Percentiles rank a stretch among this genome's conserved stretches.
phyloP scores from a whole-genome alignment of 2,329 filamentous ascomycete species.

The Xylariales sp. region DNA sequence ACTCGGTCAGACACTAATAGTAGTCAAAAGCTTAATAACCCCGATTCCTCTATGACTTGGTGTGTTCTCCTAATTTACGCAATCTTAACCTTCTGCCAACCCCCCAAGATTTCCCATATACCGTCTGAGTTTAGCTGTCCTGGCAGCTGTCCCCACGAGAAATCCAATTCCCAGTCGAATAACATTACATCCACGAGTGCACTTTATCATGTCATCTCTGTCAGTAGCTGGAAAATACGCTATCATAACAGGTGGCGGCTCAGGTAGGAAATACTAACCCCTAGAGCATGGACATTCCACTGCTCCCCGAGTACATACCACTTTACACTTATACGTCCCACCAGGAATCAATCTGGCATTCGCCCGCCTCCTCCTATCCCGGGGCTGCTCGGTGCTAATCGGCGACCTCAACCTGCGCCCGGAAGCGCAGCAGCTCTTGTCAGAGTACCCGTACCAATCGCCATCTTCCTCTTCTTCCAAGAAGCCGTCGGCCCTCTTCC shows the following conservation, averaged over 20 bases:
- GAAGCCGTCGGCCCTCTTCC: conserved; percentile 27
- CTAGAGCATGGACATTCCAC: neutral
- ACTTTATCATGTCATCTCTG: conserved; percentile 9
- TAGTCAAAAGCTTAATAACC: too few relatives aligned
- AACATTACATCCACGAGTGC: too few relatives aligned
- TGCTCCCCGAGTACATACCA: neutral
- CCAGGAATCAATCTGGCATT: conserved; percentile 34
- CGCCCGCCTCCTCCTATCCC: conserved; percentile 26
- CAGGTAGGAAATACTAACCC: conserved; percentile 13
- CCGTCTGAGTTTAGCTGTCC: too few relatives aligned
- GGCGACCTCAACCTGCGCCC: conserved; percentile 30
- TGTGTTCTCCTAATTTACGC: too few relatives aligned
- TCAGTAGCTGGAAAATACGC: conserved; percentile 25
- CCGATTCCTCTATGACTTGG: too few relatives aligned
- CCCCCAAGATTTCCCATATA: too few relatives aligned
- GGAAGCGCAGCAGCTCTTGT: conserved; percentile 29
- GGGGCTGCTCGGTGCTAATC: conserved; percentile 33
- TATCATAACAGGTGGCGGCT: conserved; percentile 28
- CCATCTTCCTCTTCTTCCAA: conserved; percentile 4
- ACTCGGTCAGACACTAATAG: too few relatives aligned
- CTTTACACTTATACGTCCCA: neutral
- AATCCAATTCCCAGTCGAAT: too few relatives aligned
- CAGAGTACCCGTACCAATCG: conserved; percentile 22
- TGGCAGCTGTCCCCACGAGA: too few relatives aligned
- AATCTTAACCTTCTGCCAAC: too few relatives aligned